Evolutionary conservation across 208 protist genomes (phyloP).

Genomic region (Wallacemonas collosoma): DNA sequence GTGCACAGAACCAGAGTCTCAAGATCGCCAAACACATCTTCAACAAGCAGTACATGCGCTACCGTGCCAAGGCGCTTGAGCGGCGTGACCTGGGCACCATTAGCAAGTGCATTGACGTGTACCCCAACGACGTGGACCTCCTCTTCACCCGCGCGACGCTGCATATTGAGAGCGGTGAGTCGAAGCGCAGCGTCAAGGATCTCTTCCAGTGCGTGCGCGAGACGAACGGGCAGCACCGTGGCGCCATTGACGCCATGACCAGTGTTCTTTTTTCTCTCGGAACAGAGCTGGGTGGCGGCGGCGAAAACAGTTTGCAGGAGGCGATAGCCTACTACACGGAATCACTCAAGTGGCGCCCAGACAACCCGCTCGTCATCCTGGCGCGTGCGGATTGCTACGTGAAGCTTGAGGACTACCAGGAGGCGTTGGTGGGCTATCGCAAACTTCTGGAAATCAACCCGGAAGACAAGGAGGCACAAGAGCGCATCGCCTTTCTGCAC

Average conservation of each 20-base stretch:
- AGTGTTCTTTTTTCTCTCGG: constrained; percentile 79
- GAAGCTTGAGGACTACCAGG: constrained; percentile 75
- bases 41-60: constrained; percentile 62
- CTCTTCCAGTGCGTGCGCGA: constrained; percentile 84
- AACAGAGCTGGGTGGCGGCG: constrained; percentile 43
- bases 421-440: constrained; percentile 76
- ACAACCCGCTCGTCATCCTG: constrained; percentile 84
- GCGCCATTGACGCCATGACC: constrained; percentile 84
- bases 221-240: constrained; percentile 79
- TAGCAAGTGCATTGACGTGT: constrained; percentile 79
- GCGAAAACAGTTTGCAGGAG: constrained; percentile 36
- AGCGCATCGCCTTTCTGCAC: constrained; percentile 78
- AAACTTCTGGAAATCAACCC: constrained; percentile 59
- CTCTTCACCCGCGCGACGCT: constrained; percentile 75
- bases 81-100: constrained; percentile 71
- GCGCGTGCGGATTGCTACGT: constrained; percentile 88
- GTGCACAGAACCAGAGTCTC: constrained; percentile 30
- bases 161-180: constrained; percentile 54
- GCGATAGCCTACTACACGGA: constrained; percentile 87
- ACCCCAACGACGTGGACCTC: constrained; percentile 72
- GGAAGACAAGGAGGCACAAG: constrained; percentile 45
- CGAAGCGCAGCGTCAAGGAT: constrained; percentile 77
- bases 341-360: constrained; percentile 82
- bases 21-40: constrained; percentile 81
- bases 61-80: constrained; percentile 69